phyloP scores from a whole-genome alignment of 2,329 filamentous ascomycete genomes.

The Pseudogymnoascus sp. region DNA sequence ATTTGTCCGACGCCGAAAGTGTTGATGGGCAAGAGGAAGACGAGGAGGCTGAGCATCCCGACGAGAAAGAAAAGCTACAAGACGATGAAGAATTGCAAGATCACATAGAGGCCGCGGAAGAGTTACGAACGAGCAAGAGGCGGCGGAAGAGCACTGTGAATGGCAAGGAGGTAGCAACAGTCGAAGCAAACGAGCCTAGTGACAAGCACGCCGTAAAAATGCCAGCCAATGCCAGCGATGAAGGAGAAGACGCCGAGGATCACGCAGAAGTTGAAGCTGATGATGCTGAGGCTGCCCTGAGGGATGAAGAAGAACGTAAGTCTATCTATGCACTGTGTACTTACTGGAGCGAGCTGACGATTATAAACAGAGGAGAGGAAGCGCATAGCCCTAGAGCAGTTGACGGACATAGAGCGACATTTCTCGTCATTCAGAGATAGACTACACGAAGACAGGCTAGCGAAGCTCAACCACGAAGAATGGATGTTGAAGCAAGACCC shows the following conservation, averaged over 20 bases:
- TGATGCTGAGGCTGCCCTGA: conserved; percentile 50
- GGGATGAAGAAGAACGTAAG: conserved; percentile 60
- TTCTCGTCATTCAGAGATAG: conserved; percentile 84
- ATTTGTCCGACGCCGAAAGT: conserved; percentile 29
- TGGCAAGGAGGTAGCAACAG: neutral
- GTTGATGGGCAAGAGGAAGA: conserved; percentile 41
- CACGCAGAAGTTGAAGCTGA: conserved; percentile 48
- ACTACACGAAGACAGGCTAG: conserved; percentile 80
- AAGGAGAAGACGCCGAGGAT: conserved; percentile 45
- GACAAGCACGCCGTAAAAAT: conserved; percentile 7
- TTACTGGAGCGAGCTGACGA: conserved; percentile 14
- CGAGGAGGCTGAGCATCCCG: conserved; percentile 35
- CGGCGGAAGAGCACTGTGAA: neutral
- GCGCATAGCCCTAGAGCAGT: conserved; percentile 69
- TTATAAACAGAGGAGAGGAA: conserved; percentile 62
- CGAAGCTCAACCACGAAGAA: conserved; percentile 67
- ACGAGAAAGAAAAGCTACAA: conserved; percentile 30
- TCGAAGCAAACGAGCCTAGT: neutral
- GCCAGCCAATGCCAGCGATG: conserved; percentile 16
- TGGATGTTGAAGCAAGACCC: conserved; percentile 50
- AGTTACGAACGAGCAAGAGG: conserved; percentile 6
- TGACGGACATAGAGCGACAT: conserved; percentile 76
- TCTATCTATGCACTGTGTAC: conserved; percentile 7
- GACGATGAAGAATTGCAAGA: conserved; percentile 17
- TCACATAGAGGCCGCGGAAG: conserved; percentile 1